Evolutionary conservation across 192 early-diverging fungal species (phyloP).

Genomic region (Coemansia sp.): DNA sequence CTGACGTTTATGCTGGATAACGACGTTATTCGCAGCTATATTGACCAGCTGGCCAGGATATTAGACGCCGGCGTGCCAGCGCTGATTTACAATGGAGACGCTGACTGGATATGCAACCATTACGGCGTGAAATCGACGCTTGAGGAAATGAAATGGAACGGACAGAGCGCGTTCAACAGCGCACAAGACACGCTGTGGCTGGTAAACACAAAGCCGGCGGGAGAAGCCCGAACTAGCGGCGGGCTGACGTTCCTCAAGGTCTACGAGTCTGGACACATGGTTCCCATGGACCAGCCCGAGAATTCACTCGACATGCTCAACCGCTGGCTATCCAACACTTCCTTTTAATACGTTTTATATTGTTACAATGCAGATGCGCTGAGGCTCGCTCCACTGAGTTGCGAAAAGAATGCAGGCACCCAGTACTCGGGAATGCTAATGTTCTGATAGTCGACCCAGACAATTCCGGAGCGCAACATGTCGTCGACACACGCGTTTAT

Average conservation of each 20-base stretch:
- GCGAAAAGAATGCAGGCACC: constrained; percentile 45
- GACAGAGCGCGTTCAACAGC: constrained; percentile 63
- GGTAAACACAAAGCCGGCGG: constrained; percentile 52
- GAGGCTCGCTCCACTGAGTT: constrained; percentile 19
- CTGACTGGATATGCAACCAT: constrained; percentile 91
- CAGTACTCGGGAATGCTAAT: constrained; percentile 28
- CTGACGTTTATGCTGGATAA: neutral
- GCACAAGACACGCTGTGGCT: constrained; percentile 73
- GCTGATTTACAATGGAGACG: constrained; percentile 86
- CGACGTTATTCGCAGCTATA: neutral
- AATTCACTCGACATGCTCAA: constrained; percentile 78
- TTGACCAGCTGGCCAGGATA: neutral
- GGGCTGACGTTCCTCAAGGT: constrained; percentile 80
- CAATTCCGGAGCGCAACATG: constrained; percentile 39
- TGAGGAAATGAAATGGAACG: constrained; percentile 75
- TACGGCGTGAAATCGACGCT: constrained; percentile 80
- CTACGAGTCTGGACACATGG: constrained; percentile 84
- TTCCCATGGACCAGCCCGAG: constrained; percentile 84
- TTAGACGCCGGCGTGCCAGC: constrained; percentile 65
- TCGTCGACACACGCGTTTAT: constrained; percentile 42
- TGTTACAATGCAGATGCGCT: constrained; percentile 5
- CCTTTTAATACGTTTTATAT: too few relatives aligned
- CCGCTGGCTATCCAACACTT: constrained; percentile 58
- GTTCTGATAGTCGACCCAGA: constrained; percentile 41
- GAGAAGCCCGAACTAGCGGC: constrained; percentile 62